Evolutionary conservation across 441 rosid species (phyloP).

Genomic region (Raphanus hybrid): DNA sequence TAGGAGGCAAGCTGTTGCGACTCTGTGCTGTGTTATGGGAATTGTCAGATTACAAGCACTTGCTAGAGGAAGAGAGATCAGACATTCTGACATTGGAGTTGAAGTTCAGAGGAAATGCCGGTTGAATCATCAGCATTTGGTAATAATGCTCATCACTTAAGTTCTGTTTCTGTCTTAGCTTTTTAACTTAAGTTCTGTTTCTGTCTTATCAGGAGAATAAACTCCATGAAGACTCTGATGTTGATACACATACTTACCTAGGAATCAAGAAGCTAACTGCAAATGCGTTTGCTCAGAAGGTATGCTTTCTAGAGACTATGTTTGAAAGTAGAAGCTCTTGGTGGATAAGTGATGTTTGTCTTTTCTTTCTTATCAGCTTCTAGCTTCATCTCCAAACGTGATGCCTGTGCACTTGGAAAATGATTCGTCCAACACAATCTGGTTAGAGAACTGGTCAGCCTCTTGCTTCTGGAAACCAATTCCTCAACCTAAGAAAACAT

Average conservation of each 20-base stretch:
- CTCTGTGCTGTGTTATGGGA: conserved; percentile 60
- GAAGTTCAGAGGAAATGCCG: conserved; percentile 49
- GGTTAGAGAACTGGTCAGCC: conserved; percentile 87
- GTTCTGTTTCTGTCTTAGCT: no score
- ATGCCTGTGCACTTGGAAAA: conserved; percentile 63
- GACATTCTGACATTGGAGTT: conserved; percentile 63
- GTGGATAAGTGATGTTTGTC: conserved; percentile 16
- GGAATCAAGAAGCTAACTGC: conserved; percentile 59
- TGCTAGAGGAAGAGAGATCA: conserved; percentile 62
- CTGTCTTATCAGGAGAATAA: conserved; percentile 51
- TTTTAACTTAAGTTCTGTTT: no score
- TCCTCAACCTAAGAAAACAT: conserved; percentile 61
- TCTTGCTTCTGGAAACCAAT: conserved; percentile 76
- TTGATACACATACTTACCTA: conserved; percentile 45
- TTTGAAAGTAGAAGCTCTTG: conserved; percentile 3
- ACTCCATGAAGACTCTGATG: conserved; percentile 40
- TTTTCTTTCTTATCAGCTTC: conserved; percentile 52
- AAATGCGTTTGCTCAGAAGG: conserved; percentile 77
- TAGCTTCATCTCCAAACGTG: conserved; percentile 69
- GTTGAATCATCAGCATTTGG: conserved; percentile 47
- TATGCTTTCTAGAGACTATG: conserved; percentile 35
- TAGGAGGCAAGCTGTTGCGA: conserved; percentile 69
- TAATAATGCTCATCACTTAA: conserved; percentile 22
- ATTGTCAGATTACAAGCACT: conserved; percentile 67
- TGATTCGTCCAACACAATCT: conserved; percentile 53